Base-by-base conservation (phyloP, 805 yeast species). In the Cyberlindnera sargentensis region DNA sequence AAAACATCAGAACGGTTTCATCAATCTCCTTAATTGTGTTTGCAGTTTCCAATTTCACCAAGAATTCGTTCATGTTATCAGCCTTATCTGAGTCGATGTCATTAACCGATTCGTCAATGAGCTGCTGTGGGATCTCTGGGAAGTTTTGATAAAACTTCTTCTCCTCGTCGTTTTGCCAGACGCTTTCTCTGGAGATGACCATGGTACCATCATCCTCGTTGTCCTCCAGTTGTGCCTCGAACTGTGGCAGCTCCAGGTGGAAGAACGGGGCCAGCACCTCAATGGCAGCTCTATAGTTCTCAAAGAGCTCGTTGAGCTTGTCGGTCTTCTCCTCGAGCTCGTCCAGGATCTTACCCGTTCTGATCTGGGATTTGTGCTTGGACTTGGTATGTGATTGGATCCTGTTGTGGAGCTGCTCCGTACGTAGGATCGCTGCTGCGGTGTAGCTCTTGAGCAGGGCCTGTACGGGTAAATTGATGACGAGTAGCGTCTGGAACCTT, bases 161-260 rank as follows among this genome's bases (percentile, higher is more conserved):
- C n/a, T 75, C 79, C 29, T 79, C 82, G 15, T 77, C 77, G 44
- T 72, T 79, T 34, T 76, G 84, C 95, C 95, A 87, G 2, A 73
- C 50, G 26, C 51, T 48, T 5, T 51, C 45, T 4, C 65, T 58
- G 29, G 60, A 56, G 10, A 54, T 54, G 2, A 56, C 43, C 3
- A 55, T 58, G 23, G 54, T 60, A 6, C 55, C 52, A 10, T 50
- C 54, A 4, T 50, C 38, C 7, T 52, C 57, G 1, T 50, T 60
- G 2, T 55, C 64, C 3, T 47, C 52, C 3, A 49, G 59, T 3
- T 51, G 61, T 5, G 61, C 60, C 2, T 53, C 60, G 2, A 69
- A 47, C 2, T 48, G 52, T 4, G 79, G 78, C 26, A 63, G 47
- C 1, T 63, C 64, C 3, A 75, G 23, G 0, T 57, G 61, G 6